phyloP scores from a whole-genome alignment of 2,329 filamentous ascomycete species.

The Knoxdaviesia capensis region DNA sequence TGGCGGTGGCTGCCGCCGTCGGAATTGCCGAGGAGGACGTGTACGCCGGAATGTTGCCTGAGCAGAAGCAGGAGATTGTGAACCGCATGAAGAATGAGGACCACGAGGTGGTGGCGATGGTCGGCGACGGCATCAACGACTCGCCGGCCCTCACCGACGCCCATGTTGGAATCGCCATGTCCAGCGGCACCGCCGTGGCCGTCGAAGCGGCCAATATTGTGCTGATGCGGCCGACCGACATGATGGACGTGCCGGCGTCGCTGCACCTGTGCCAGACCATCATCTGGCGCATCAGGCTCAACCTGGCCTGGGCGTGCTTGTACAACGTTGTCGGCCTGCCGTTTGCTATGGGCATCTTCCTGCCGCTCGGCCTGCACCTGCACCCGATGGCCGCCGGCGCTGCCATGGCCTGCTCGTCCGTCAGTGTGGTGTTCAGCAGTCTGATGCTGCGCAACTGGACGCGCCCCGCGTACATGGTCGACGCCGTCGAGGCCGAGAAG shows the following conservation, averaged over 20 bases:
- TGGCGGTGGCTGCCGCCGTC: slow-evolving; percentile 64
- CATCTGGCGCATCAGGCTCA: slow-evolving; percentile 83
- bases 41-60: slow-evolving; percentile 71
- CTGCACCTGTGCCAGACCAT: slow-evolving; percentile 67
- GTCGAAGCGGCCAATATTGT: slow-evolving; percentile 96
- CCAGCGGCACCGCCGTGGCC: slow-evolving; percentile 84
- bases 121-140: slow-evolving; percentile 96
- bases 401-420: slow-evolving; percentile 80
- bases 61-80: slow-evolving; percentile 79
- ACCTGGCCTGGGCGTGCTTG: slow-evolving; percentile 76
- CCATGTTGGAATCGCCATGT: slow-evolving; percentile 80
- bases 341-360: slow-evolving; percentile 90
- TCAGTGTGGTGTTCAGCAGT: slow-evolving; percentile 73
- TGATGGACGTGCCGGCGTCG: slow-evolving; percentile 81
- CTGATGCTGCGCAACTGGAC: slow-evolving; percentile 75
- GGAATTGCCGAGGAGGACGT: slow-evolving; percentile 62
- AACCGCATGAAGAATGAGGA: slow-evolving; percentile 45
- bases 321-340: slow-evolving; percentile 87
- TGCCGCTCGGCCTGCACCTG: slow-evolving; percentile 71
- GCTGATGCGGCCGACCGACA: slow-evolving; percentile 77
- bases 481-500: slow-evolving; percentile 35
- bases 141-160: slow-evolving; percentile 86
- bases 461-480: slow-evolving; percentile 71
- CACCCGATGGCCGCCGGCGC: slow-evolving; percentile 90
- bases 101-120: slow-evolving; percentile 80